A percentile compares a stretch with the other conserved stretches of the same genome.
Conservation (phyloP, 169 alveolate genomes). For the Cryptosporidium viatorum region DNA sequence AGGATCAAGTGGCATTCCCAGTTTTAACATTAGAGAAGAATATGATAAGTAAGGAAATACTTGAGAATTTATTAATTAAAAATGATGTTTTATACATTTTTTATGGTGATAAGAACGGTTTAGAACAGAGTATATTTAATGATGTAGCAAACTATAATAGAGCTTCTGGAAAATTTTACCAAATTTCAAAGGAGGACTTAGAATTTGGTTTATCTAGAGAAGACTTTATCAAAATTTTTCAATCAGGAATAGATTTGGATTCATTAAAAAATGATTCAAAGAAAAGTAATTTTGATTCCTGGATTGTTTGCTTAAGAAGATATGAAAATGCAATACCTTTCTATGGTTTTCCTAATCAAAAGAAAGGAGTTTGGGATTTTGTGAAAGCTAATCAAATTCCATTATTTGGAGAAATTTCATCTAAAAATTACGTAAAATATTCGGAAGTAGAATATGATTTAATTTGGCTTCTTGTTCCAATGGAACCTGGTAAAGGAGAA, state of each 20-base stretch:
- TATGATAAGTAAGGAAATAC: not conserved
- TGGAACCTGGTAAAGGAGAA: slow-evolving; percentile 66
- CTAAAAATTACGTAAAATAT: slow-evolving; percentile 48
- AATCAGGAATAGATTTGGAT: not conserved
- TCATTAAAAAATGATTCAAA: not conserved
- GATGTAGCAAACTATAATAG: slow-evolving; percentile 63
- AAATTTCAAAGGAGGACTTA: not conserved
- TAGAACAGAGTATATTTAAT: not conserved
- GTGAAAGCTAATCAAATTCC: slow-evolving; percentile 40
- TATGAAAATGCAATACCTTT: slow-evolving; percentile 31
- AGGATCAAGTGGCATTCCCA: slow-evolving; percentile 50
- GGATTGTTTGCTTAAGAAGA: slow-evolving; percentile 56
- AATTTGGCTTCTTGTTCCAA: slow-evolving; percentile 68
- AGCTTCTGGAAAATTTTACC: slow-evolving; percentile 58
- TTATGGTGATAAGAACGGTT: slow-evolving; percentile 14
- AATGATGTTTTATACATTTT: slow-evolving; percentile 37
- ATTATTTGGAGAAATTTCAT: slow-evolving; percentile 61
- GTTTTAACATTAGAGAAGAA: slow-evolving; percentile 8
- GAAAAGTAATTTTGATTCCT: not conserved
- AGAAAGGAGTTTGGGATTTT: slow-evolving; percentile 22
- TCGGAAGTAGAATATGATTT: slow-evolving; percentile 49
- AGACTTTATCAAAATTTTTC: not conserved
- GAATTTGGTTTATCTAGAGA: not conserved
- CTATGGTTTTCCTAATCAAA: not conserved
- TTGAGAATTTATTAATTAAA: not conserved